Conservation (phyloP, 306 rosid genomes). For the Amphicarpaea edgeworthii region DNA sequence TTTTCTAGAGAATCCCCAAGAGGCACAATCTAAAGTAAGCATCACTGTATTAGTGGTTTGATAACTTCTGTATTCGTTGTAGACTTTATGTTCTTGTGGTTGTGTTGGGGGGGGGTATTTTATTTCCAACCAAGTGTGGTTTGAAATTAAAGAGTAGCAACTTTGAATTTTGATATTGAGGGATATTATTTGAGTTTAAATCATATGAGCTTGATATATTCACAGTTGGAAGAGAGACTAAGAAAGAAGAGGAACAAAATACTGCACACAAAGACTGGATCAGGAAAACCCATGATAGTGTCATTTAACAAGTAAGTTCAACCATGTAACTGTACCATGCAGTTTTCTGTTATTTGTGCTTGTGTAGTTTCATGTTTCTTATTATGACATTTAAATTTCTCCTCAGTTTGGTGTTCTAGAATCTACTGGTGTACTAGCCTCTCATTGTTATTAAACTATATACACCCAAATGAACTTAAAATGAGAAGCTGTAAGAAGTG, state of each 20-base stretch:
- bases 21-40: slow-evolving; percentile 79
- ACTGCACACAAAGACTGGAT: slow-evolving; percentile 87
- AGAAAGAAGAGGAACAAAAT: slow-evolving; percentile 84
- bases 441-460: slow-evolving; percentile 1
- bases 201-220: slow-evolving; percentile 35
- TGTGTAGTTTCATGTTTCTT: slow-evolving; percentile 27
- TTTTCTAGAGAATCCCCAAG: slow-evolving; percentile 76
- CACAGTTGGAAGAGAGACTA: slow-evolving; percentile 90
- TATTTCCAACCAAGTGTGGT: not conserved
- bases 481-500: slow-evolving; percentile 6
- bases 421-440: slow-evolving; percentile 8
- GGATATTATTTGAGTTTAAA: slow-evolving; percentile 6
- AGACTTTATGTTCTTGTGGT: not conserved
- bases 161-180: slow-evolving; percentile 27
- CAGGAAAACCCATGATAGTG: slow-evolving; percentile 73
- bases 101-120: not conserved
- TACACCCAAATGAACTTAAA: not conserved
- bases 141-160: slow-evolving; percentile 22
- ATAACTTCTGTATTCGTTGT: slow-evolving; percentile 1
- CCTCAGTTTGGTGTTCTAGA: not conserved
- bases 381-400: slow-evolving; percentile 3
- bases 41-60: slow-evolving; percentile 2
- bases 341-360: slow-evolving; percentile 7
- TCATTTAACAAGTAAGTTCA: slow-evolving; percentile 76
- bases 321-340: slow-evolving; percentile 19